A percentile compares a stretch with the other conserved stretches of the same genome.
Evolutionary conservation across 352 stramenopile genomes (phyloP).

Genomic region (Blastocystis hominis): DNA sequence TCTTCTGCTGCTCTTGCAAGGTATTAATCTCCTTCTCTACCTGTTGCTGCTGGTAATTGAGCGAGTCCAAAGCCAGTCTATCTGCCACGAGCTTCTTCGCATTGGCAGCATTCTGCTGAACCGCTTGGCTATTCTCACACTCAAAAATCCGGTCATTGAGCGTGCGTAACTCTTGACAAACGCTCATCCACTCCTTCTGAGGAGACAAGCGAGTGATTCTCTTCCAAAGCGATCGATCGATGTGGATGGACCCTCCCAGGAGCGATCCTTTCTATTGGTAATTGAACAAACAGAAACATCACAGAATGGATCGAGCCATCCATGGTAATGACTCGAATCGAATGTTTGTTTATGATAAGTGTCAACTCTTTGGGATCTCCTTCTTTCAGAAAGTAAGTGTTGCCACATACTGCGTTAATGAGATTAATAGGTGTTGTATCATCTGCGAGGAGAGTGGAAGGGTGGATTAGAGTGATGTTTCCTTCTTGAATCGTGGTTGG

Average conservation of each 20-base stretch:
- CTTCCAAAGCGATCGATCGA: not conserved
- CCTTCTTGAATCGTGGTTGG: not conserved
- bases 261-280: not conserved
- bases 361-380: not conserved
- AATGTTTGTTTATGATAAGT: not conserved
- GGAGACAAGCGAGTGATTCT: not conserved
- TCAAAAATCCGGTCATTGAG: not conserved
- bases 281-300: not conserved
- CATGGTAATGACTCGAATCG: not conserved
- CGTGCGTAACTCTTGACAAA: not conserved
- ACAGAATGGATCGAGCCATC: constrained; percentile 23
- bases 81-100: not conserved
- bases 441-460: not conserved
- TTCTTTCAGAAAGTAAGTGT: constrained; percentile 1
- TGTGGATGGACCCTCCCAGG: not conserved
- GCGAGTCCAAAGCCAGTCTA: not conserved
- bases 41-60: not conserved
- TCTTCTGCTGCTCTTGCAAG: not conserved
- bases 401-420: not conserved
- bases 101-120: not conserved
- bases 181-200: not conserved
- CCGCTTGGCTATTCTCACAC: not conserved
- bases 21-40: not conserved
- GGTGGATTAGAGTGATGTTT: not conserved
- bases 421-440: not conserved